Conservation (phyloP, 805 yeast species). For the Saturnispora diversa region DNA sequence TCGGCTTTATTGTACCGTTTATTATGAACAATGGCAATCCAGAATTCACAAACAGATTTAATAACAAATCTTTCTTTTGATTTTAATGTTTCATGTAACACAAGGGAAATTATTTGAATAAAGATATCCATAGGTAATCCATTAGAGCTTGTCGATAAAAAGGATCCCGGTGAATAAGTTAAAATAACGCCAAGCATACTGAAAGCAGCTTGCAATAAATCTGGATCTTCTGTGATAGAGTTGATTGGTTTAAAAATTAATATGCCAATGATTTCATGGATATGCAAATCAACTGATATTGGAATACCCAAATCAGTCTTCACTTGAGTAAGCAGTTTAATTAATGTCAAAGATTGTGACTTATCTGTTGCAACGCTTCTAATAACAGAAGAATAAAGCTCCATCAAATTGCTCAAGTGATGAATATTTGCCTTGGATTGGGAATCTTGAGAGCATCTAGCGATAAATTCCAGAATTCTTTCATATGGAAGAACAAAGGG, state of each 20-base stretch:
- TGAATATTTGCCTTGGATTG: slow-evolving; percentile 27
- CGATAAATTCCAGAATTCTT: slow-evolving; percentile 35
- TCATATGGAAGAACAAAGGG: slow-evolving; percentile 51
- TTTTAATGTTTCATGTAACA: slow-evolving; percentile 31
- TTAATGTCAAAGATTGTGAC: slow-evolving; percentile 2
- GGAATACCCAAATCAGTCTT: neutral
- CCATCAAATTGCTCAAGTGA: slow-evolving; percentile 18
- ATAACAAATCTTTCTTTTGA: slow-evolving; percentile 50
- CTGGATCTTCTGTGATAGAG: slow-evolving; percentile 45
- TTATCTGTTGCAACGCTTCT: slow-evolving; percentile 27
- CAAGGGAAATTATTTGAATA: slow-evolving; percentile 11
- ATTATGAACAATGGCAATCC: slow-evolving; percentile 39
- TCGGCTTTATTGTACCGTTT: slow-evolving; percentile 4
- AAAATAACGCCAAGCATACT: slow-evolving; percentile 33
- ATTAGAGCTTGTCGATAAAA: slow-evolving; percentile 28
- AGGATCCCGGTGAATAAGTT: slow-evolving; percentile 23
- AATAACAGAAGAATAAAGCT: slow-evolving; percentile 30
- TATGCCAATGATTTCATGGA: slow-evolving; percentile 30
- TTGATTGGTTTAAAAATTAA: slow-evolving; percentile 32
- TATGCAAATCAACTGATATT: slow-evolving; percentile 15
- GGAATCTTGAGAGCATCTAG: slow-evolving; percentile 27
- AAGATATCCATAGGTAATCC: slow-evolving; percentile 6
- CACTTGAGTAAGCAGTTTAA: neutral
- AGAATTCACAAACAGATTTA: slow-evolving; percentile 45
- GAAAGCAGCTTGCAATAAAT: slow-evolving; percentile 43